Evolutionary conservation across 208 protist genomes (phyloP).

Genomic region (Wallacemonas sp.): DNA sequence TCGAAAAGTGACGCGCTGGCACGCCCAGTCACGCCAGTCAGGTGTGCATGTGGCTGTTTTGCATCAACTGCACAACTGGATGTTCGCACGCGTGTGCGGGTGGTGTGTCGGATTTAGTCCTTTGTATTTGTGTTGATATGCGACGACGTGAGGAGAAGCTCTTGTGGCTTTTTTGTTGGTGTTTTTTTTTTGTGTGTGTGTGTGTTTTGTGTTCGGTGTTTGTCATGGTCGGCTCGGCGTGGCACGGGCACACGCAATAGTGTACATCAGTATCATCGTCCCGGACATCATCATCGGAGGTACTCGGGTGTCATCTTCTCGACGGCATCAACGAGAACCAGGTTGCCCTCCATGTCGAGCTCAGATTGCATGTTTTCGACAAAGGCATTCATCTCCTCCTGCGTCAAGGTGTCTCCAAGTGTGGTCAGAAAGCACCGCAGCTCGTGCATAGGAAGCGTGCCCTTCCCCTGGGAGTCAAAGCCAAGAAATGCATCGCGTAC

Average conservation of each 20-base stretch:
- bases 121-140: too few species aligned
- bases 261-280: constrained; percentile 7
- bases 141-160: too few species aligned
- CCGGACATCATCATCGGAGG: constrained; percentile 69
- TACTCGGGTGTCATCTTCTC: constrained; percentile 89
- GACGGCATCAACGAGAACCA: constrained; percentile 71
- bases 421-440: constrained; percentile 94
- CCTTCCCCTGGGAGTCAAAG: constrained; percentile 94
- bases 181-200: too few species aligned
- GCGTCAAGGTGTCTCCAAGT: constrained; percentile 91
- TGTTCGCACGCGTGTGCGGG: too few species aligned
- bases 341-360: constrained; percentile 89
- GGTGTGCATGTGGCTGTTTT: too few species aligned
- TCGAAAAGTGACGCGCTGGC: too few species aligned
- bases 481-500: constrained; percentile 91
- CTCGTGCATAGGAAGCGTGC: constrained; percentile 91
- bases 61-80: too few species aligned
- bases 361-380: constrained; percentile 85
- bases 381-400: constrained; percentile 92
- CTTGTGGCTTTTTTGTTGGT: constrained; percentile 3
- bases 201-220: too few species aligned
- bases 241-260: not conserved
- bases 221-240: too few species aligned
- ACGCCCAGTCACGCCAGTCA: too few species aligned
- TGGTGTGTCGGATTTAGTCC: too few species aligned